Evolutionary conservation across 2,329 filamentous ascomycete species (phyloP), one percentile per base, ranked within the genome.

Genomic region (Dendrostoma leiphaemia): DNA sequence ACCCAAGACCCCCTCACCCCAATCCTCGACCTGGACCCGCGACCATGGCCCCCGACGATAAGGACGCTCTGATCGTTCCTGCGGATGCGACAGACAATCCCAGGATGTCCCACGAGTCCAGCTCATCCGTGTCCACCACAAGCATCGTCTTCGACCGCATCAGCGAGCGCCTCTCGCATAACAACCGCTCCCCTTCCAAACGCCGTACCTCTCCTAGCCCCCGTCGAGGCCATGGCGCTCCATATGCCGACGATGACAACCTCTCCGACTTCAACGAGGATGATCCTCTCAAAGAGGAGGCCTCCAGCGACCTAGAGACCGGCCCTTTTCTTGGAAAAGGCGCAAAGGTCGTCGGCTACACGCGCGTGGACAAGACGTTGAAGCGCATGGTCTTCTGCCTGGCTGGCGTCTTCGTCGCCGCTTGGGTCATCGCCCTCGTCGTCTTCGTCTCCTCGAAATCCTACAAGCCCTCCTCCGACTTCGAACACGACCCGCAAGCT

Each of bases 71-170:
- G 48, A 53, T 45, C 35, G 53, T 48, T n/a, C 35, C 40, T 15
- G 29, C 34, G 37, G 51, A 49, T 32, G 49, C 43, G 15, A 26
- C 34, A 28, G 54, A 51, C 26, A 34, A 5, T 31, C 43, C 64
- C 51, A 73, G 74, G 59, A 68, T 68, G 56, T 83, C 82, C 51
- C 71, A 71, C 64, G 80, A 80, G 58, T 90, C 89, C 3, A 69
- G 82, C 43, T 90, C 88, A n/a, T 88, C 87, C 37, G 85, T 85
- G n/a, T 94, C 90, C 31, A 93, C 90, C 10, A 91, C 88, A 4
- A 93, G 90, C 63, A 78, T 94, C 13, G 83, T 94, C 51, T 89
- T 94, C 66, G 89, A 94, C 61, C 84, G 87, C 59, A 80, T 93
- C 61, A 80, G 83, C 63, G 85, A 89, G 66, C 69, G 72, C 41